Conservation (phyloP, 768 basidiomycete genomes). For the Lactarius indigo region DNA sequence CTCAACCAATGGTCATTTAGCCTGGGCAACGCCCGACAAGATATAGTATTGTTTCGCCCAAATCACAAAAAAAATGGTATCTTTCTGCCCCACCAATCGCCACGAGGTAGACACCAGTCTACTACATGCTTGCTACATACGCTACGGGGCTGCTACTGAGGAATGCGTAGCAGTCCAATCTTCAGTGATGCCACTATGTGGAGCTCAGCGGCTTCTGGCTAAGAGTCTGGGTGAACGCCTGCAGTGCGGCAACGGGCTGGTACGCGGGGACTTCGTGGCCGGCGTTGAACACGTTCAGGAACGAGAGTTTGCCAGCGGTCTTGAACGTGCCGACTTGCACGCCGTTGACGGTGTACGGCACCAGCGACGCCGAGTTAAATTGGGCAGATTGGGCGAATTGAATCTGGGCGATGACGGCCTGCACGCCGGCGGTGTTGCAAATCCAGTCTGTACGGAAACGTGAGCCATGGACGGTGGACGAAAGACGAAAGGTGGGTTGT, state of each 20-base stretch:
- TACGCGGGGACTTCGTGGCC: conserved; percentile 31
- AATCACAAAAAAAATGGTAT: background rate
- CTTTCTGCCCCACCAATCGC: background rate
- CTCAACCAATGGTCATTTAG: background rate
- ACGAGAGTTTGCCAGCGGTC: conserved; percentile 46
- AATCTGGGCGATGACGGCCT: conserved; percentile 46
- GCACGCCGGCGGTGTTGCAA: conserved; percentile 44
- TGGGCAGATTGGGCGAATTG: conserved; percentile 32
- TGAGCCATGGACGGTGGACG: conserved; percentile 29
- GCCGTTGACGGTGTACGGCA: conserved; percentile 43
- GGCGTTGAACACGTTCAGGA: conserved; percentile 43
- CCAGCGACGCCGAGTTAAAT: conserved; percentile 40
- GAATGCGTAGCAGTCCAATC: background rate
- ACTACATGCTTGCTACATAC: background rate
- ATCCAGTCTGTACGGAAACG: conserved; percentile 48
- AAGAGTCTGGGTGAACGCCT: conserved; percentile 23
- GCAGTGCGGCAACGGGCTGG: conserved; percentile 13
- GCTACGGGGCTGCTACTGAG: background rate
- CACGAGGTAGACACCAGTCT: background rate
- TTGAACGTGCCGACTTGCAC: conserved; percentile 44
- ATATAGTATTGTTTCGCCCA: background rate
- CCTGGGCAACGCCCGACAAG: too few relatives aligned
- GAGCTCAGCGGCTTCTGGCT: conserved; percentile 11
- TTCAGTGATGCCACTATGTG: conserved; percentile 3
- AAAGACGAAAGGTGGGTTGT: background rate